phyloP scores from a whole-genome alignment of 2,329 filamentous ascomycete genomes.

The Leptodontidium sp. region DNA sequence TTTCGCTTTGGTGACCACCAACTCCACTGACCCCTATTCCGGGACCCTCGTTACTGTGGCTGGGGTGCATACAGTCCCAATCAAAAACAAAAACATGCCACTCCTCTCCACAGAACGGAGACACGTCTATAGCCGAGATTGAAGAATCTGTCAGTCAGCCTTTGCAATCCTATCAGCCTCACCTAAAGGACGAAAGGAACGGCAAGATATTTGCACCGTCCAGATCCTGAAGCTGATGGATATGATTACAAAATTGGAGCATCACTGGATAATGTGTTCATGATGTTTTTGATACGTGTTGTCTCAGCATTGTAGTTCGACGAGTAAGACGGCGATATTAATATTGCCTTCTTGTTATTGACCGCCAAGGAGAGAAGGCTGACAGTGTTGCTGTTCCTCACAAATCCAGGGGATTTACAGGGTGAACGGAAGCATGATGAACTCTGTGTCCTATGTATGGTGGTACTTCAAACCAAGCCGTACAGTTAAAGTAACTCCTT shows the following conservation, averaged over 20 bases:
- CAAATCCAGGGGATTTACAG: neutral
- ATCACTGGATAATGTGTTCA: no score
- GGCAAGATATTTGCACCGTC: slow-evolving; percentile 22
- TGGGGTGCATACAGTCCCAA: slow-evolving; percentile 18
- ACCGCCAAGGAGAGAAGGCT: slow-evolving; percentile 13
- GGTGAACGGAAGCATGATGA: neutral
- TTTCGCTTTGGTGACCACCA: slow-evolving; percentile 8
- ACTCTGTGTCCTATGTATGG: no score
- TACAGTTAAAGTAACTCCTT: neutral
- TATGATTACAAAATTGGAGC: slow-evolving; percentile 11
- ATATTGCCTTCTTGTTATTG: neutral
- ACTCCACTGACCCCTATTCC: slow-evolving; percentile 5
- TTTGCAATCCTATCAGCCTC: slow-evolving; percentile 23
- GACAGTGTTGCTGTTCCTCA: neutral
- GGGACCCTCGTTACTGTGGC: slow-evolving; percentile 2
- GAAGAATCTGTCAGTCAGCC: slow-evolving; percentile 21
- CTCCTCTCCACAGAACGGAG: slow-evolving; percentile 6
- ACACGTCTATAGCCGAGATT: slow-evolving; percentile 3
- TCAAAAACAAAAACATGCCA: slow-evolving; percentile 11
- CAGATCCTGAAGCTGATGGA: neutral
- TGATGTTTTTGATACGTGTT: neutral
- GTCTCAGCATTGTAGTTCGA: slow-evolving; percentile 13
- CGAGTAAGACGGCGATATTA: neutral
- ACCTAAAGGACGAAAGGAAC: slow-evolving; percentile 21
- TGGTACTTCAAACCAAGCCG: no score